Percentiles rank a stretch among this genome's conserved stretches.
These are phyloP conservation scores for Dactylellina haptotyla DNA, from an alignment of 2,329 filamentous ascomycete species.

Conservation along the genomic window DNA sequence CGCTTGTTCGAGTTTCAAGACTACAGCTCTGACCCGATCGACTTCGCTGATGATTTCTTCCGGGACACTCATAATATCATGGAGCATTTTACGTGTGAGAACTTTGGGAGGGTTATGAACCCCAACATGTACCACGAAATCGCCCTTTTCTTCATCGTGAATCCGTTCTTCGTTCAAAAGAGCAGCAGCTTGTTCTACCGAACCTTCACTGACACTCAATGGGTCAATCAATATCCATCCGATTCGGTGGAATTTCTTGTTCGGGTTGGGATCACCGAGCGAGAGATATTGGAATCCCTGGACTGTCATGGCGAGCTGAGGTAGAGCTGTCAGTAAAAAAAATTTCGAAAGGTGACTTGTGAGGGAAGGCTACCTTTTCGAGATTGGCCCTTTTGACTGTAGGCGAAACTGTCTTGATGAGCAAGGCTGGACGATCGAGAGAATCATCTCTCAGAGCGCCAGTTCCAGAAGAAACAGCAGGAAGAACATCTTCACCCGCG, in stretches of 20 bases:
- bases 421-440: constrained; percentile 85
- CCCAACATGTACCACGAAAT: constrained; percentile 97
- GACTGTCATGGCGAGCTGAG: constrained; percentile 57
- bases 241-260: constrained; percentile 96
- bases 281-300: constrained; percentile 77
- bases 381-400: constrained; percentile 94
- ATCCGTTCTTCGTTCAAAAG: constrained; percentile 98
- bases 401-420: constrained; percentile 98
- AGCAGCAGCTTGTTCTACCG: constrained; percentile 86
- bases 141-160: constrained; percentile 89
- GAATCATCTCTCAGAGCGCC: constrained; percentile 91
- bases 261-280: constrained; percentile 93
- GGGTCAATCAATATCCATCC: constrained; percentile 95
- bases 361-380: constrained; percentile 66
- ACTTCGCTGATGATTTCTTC: constrained; percentile 93
- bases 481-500: constrained; percentile 93
- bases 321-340: constrained; percentile 43
- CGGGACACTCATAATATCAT: constrained; percentile 64
- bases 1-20: constrained; percentile 84
- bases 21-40: constrained; percentile 80
- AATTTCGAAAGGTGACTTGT: not conserved
- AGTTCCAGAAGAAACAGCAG: constrained; percentile 82
- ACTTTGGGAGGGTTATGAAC: constrained; percentile 82
- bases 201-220: constrained; percentile 73
- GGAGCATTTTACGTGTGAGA: constrained; percentile 58